Percentiles rank a stretch among this genome's conserved stretches.
Conservation (phyloP, 1,139 yeast genomes). For the Kodamaea sp. region DNA sequence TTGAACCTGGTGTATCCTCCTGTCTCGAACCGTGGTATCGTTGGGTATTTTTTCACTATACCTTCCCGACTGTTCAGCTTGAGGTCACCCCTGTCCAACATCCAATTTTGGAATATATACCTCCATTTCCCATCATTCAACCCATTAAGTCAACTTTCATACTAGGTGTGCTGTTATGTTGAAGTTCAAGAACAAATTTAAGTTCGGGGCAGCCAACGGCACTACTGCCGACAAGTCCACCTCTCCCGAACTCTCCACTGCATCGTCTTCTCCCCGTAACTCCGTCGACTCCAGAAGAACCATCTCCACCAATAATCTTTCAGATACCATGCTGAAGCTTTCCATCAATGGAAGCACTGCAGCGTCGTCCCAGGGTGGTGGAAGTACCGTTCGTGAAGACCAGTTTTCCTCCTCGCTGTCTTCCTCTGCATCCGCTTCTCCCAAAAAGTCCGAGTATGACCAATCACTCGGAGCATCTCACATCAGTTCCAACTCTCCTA, state of each 20-base stretch:
- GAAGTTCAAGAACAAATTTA: slow-evolving; percentile 49
- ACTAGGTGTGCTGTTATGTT: too few species aligned
- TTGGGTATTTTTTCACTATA: too few species aligned
- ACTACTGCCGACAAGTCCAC: slow-evolving; percentile 18
- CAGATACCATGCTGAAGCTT: slow-evolving; percentile 32
- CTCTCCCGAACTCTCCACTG: slow-evolving; percentile 15
- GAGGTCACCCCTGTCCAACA: too few species aligned
- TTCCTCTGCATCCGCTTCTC: slow-evolving; percentile 10
- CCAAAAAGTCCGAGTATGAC: slow-evolving; percentile 4
- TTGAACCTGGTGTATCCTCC: too few species aligned
- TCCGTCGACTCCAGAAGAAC: slow-evolving; percentile 33
- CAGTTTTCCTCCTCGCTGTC: slow-evolving; percentile 11
- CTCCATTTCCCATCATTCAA: too few species aligned
- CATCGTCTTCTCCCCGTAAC: slow-evolving; percentile 19
- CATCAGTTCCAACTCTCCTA: background rate
- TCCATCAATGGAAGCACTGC: slow-evolving; percentile 18
- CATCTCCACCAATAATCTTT: slow-evolving; percentile 22
- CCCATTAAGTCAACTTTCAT: too few species aligned
- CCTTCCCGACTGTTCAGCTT: too few species aligned
- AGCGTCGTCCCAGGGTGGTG: slow-evolving; percentile 3
- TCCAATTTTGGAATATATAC: too few species aligned
- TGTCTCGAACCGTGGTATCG: too few species aligned
- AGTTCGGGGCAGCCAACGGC: slow-evolving; percentile 36
- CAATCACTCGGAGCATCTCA: background rate
- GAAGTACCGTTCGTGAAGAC: too few species aligned